Conservation (phyloP, 805 yeast species). For the Nakazawaea wickerhamii region DNA sequence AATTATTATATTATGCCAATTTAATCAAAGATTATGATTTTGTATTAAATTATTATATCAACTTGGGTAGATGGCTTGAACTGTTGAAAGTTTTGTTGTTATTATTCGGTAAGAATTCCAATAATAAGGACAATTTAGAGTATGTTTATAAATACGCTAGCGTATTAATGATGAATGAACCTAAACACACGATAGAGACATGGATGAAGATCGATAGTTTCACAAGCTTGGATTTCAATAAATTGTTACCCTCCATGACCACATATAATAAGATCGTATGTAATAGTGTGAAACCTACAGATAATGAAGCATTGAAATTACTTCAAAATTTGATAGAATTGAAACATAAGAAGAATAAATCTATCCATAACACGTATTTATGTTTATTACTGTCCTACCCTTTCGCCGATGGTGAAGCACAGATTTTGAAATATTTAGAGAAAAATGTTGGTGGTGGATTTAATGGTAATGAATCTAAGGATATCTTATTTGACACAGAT, state of each 20-base stretch:
- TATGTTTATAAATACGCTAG: conserved; percentile 65
- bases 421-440: conserved; percentile 46
- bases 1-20: conserved; percentile 63
- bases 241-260: conserved; percentile 70
- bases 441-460: conserved; percentile 9
- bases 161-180: conserved; percentile 59
- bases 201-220: conserved; percentile 56
- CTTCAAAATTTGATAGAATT: conserved; percentile 49
- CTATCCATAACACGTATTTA: conserved; percentile 65
- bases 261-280: conserved; percentile 51
- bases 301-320: conserved; percentile 64
- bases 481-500: conserved; percentile 56
- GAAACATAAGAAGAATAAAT: conserved; percentile 34
- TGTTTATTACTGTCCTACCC: conserved; percentile 56
- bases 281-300: conserved; percentile 30
- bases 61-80: conserved; percentile 65
- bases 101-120: conserved; percentile 26
- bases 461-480: conserved; percentile 5
- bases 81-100: conserved; percentile 56
- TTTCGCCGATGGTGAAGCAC: conserved; percentile 35
- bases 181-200: conserved; percentile 64
- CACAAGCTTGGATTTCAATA: conserved; percentile 45
- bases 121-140: conserved; percentile 26
- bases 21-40: conserved; percentile 62
- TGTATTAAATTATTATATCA: conserved; percentile 65